These are phyloP conservation scores for Biscogniauxia sp. DNA, from an alignment of 2,329 filamentous ascomycete genomes.

Conservation along the genomic window DNA sequence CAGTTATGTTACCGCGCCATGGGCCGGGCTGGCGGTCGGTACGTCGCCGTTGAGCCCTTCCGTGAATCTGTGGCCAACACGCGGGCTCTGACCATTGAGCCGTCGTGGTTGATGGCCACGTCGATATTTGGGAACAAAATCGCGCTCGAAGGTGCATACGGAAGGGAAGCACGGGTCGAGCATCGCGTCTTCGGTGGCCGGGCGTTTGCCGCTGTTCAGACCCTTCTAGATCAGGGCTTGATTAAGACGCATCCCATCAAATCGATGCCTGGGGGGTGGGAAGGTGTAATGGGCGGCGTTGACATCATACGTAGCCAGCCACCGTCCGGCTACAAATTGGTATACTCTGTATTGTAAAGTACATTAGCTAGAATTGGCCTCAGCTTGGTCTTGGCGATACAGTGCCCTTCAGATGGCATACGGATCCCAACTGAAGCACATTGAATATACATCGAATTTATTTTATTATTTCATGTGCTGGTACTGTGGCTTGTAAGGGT, in stretches of 20 bases:
- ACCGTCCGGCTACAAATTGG: conserved; percentile 12
- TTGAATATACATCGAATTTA: too few relatives aligned
- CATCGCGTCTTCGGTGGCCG: conserved; percentile 1
- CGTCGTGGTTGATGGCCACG: conserved; percentile 16
- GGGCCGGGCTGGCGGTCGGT: conserved; percentile 38
- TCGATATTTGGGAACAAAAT: conserved; percentile 12
- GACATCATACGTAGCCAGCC: conserved; percentile 8
- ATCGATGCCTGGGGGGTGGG: conserved; percentile 16
- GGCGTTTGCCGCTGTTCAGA: conserved; percentile 11
- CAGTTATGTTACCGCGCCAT: conserved; percentile 38
- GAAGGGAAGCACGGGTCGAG: conserved; percentile 2
- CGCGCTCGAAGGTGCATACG: conserved; percentile 6
- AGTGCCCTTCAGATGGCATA: too few relatives aligned
- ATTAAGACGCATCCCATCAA: conserved; percentile 14
- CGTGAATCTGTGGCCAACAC: conserved; percentile 16
- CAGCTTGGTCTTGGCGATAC: too few relatives aligned
- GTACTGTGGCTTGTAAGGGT: too few relatives aligned
- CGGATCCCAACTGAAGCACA: too few relatives aligned
- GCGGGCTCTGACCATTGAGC: conserved; percentile 13
- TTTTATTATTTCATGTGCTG: too few relatives aligned
- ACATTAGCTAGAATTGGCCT: too few relatives aligned
- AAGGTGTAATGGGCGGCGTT: conserved; percentile 15
- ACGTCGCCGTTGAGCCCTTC: conserved; percentile 36
- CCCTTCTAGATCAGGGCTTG: conserved; percentile 12
- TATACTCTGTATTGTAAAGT: conserved; percentile 4